These are phyloP conservation scores for Arabidopsis lyrata DNA, from an alignment of 441 rosid genomes.

Conservation along the genomic window DNA sequence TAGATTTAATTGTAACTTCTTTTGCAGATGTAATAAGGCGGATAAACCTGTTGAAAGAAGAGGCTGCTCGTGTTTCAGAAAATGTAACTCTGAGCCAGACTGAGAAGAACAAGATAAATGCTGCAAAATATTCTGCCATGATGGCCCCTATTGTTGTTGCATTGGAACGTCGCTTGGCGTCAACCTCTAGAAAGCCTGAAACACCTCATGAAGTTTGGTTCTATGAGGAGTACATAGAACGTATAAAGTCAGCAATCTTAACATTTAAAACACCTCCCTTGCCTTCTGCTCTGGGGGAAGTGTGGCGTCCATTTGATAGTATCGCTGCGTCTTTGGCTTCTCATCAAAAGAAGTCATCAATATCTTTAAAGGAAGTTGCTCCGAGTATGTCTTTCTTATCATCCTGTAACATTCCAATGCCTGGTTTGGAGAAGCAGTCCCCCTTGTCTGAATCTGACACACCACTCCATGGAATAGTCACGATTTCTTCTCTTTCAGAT, in stretches of 20 bases:
- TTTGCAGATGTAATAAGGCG: slow-evolving; percentile 93
- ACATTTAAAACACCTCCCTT: slow-evolving; percentile 88
- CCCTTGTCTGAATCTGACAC: slow-evolving; percentile 59
- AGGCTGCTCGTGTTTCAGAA: slow-evolving; percentile 91
- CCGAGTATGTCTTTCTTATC: slow-evolving; percentile 89
- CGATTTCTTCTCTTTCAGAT: slow-evolving; percentile 82
- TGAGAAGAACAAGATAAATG: slow-evolving; percentile 94
- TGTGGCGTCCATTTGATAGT: slow-evolving; percentile 92
- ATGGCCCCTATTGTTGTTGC: slow-evolving; percentile 98
- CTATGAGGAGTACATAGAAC: slow-evolving; percentile 77
- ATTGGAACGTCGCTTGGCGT: slow-evolving; percentile 96
- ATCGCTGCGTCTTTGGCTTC: slow-evolving; percentile 93
- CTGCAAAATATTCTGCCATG: slow-evolving; percentile 97
- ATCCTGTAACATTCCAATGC: slow-evolving; percentile 97
- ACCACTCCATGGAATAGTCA: slow-evolving; percentile 77
- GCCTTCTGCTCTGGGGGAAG: slow-evolving; percentile 84
- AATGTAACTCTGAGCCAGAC: slow-evolving; percentile 86
- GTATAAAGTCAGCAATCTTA: slow-evolving; percentile 74
- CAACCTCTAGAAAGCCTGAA: slow-evolving; percentile 94
- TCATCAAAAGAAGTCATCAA: slow-evolving; percentile 86
- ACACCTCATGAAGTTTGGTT: slow-evolving; percentile 98
- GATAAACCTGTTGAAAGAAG: slow-evolving; percentile 90
- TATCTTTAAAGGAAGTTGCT: slow-evolving; percentile 92
- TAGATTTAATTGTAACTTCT: slow-evolving; percentile 38
- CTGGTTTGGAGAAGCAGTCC: slow-evolving; percentile 93